Base-by-base conservation (phyloP, 1,284 basidiomycete genomes). In the Naganishia sp. region DNA sequence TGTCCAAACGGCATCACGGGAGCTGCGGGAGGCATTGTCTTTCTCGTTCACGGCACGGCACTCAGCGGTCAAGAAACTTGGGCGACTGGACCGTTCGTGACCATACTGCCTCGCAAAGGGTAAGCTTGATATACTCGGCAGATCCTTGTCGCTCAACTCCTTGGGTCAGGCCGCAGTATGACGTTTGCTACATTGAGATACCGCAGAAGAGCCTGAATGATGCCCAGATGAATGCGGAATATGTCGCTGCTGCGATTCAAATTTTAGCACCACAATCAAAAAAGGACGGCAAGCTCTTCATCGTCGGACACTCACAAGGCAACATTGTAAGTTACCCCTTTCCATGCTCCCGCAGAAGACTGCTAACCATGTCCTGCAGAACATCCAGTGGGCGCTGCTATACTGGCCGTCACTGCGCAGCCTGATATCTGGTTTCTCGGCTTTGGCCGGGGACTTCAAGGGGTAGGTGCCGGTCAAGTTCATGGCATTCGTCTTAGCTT, bases 231-330 rank as follows among this genome's bases (percentile, higher is more conserved):
- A 72, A 70, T 15, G 71, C 72, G 45, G 76, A 78, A 64, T 78
- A 75, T 68, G 73, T 79, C 64, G 78, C 75, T 15, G 72, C 72
- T 64, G 70, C 65, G 44, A 73, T 78, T 66, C 57, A 69, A 23
- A 42, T 52, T 25, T 71, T 79, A 25, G 71, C 77, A 0, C 42
- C 68, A 15, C 63, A 72, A 63, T 72, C 69, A 23, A 28, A 28
- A 28, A 53, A 61, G 25, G 77, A 74, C 7, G 70, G 71, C 21
- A 74, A 74, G 63, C 73, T 79, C 23, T 70, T 71, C 46, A 46
- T 76, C 46, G 71, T 79, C 57, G 72, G 71, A 10, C 78, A 79
- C 68, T 75, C 73, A 31, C 76, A 79, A 57, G 78, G 77, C 9
- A 71, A 70, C 42, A 68, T 72, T 63, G 57, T 49, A 21, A 49